Conservation (phyloP, 345 rosid species). For the Hibiscus trionum region DNA sequence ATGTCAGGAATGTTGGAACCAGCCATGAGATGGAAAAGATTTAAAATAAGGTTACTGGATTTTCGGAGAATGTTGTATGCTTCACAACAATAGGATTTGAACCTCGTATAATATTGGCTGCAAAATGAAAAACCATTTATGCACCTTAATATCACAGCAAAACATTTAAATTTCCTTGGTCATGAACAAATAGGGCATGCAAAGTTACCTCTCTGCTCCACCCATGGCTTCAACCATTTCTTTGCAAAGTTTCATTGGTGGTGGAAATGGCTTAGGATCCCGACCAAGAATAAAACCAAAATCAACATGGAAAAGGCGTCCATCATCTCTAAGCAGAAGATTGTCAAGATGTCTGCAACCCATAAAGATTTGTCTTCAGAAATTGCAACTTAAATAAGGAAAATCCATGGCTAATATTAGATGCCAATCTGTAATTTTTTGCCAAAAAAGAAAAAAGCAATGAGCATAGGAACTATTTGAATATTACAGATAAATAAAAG, state of each 20-base stretch:
- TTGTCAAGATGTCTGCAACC: slow-evolving; percentile 81
- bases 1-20: slow-evolving; percentile 97
- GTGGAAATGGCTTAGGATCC: slow-evolving; percentile 98
- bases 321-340: slow-evolving; percentile 93
- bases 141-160: neutral
- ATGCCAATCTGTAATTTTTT: neutral
- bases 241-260: slow-evolving; percentile 99
- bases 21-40: slow-evolving; percentile 94
- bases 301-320: slow-evolving; percentile 95
- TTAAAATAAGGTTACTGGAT: slow-evolving; percentile 90
- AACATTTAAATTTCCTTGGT: neutral
- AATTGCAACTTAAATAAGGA: neutral
- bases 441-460: neutral
- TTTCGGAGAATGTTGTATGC: slow-evolving; percentile 99
- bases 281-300: slow-evolving; percentile 95
- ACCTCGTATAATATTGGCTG: slow-evolving; percentile 94
- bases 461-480: neutral
- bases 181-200: neutral
- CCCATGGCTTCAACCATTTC: slow-evolving; percentile 99
- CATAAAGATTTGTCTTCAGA: slow-evolving; percentile 12
- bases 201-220: slow-evolving; percentile 81
- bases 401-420: slow-evolving; percentile 6
- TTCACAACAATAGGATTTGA: slow-evolving; percentile 97
- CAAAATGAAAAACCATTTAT: slow-evolving; percentile 11
- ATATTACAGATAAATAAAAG: neutral